phyloP scores from a whole-genome alignment of 495 filamentous ascomycete species.

The Penicillium verhagenii region DNA sequence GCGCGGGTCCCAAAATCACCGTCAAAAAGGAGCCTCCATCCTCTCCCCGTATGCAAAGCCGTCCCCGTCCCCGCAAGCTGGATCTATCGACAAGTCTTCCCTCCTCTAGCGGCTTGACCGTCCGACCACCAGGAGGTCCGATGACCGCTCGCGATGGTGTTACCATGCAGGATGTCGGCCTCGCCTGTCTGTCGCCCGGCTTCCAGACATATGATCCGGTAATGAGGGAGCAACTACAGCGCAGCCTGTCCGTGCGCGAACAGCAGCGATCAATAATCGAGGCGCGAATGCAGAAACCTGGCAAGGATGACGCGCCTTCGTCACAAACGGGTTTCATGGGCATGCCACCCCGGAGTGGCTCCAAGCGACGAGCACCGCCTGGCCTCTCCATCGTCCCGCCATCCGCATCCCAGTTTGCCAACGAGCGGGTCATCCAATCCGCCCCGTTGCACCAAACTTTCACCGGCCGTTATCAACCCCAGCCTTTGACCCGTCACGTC shows the following conservation, averaged over 20 bases:
- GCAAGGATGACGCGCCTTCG: constrained; percentile 67
- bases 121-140: constrained; percentile 68
- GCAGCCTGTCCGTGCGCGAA: constrained; percentile 89
- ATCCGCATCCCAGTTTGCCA: constrained; percentile 91
- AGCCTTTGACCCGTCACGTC: constrained; percentile 77
- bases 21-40: constrained; percentile 96
- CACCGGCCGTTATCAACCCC: constrained; percentile 81
- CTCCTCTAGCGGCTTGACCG: constrained; percentile 55
- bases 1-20: constrained; percentile 71
- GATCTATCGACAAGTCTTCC: constrained; percentile 78
- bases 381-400: constrained; percentile 95
- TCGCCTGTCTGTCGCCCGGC: constrained; percentile 92
- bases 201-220: constrained; percentile 95
- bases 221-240: constrained; percentile 92
- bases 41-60: constrained; percentile 69
- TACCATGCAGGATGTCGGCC: constrained; percentile 85
- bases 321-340: constrained; percentile 52
- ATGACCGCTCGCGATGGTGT: constrained; percentile 78
- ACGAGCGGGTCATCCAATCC: constrained; percentile 95
- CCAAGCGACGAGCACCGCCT: constrained; percentile 78
- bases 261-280: constrained; percentile 96
- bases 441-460: constrained; percentile 95
- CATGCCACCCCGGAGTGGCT: constrained; percentile 59
- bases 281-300: constrained; percentile 81
- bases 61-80: constrained; percentile 84